Evolutionary conservation across 2,329 filamentous ascomycete species (phyloP), one percentile per base, ranked within the genome.

Genomic region (Epichloe typhina): DNA sequence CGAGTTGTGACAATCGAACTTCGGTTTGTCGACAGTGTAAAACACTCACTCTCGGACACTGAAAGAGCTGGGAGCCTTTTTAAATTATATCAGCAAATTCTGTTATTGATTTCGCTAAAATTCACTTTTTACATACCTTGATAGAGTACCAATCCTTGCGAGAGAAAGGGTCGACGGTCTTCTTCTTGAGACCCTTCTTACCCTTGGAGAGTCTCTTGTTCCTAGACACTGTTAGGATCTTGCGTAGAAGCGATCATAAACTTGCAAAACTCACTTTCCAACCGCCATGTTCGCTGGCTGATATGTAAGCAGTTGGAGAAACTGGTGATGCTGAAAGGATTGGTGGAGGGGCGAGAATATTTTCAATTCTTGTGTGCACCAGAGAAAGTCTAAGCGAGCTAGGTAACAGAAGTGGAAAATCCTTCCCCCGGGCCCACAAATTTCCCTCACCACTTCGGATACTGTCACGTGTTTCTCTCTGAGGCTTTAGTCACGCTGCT

Each of bases 141-240:
- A 98, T 84, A 68, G 85, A 87, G 79, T 90, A 98, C 88, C 94
- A 97, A 74, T 97, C 93, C 83, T 98, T 98, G 72, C 91, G 87
- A 68, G 90, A 82, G 81, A 97, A 97, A 68, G 93, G 91, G 75
- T 98, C 93, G 66, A 85, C 78, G 68, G 90, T 91, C 79, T 91
- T 91, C 91, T 98, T 97, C 88, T 97, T 97, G 72, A 97, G 82
- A 75, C 93, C 91, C 84, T 98, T 98, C 88, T 97, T 98, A 79
- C 93, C 93, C 84, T 98, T 98, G 62, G 93, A 97, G 80, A 98
- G 84, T 82, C 93, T 89, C 89, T 98, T 98, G 85, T 98, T 98
- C 88, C 85, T 89, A 64, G 39, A 52, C 46, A 41, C 54, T 63
- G 53, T 66, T 60, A 51, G 15, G 8, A 49, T 21, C 38, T 23